Evolutionary conservation across 2,329 filamentous ascomycete species (phyloP).

Genomic region (Colletotrichum tropicale): DNA sequence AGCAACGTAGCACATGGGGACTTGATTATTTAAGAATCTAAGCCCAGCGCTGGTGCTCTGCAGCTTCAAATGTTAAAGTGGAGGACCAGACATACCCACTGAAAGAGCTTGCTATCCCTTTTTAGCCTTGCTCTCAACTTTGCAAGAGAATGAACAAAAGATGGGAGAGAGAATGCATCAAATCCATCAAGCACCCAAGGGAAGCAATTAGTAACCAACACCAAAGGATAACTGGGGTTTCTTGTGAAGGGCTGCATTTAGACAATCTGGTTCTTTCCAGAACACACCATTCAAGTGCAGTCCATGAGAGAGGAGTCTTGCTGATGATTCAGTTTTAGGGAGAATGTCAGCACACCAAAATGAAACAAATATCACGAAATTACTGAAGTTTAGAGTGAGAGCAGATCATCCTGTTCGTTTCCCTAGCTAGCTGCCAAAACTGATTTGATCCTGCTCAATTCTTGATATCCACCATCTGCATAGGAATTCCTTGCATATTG

Average conservation of each 20-base stretch:
- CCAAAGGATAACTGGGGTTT: not conserved
- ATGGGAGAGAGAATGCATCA: not conserved
- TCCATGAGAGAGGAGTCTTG: not conserved
- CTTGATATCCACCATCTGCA: not conserved
- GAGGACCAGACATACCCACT: not conserved
- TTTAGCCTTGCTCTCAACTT: constrained; percentile 21
- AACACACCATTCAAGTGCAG: not conserved
- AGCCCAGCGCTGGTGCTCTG: not conserved
- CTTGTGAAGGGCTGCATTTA: not conserved
- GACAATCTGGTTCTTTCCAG: not conserved
- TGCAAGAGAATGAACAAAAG: not conserved
- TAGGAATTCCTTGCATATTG: not conserved
- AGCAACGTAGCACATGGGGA: not conserved
- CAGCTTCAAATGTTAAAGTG: not conserved
- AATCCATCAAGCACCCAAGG: not conserved
- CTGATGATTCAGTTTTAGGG: not conserved
- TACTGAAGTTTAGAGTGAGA: not conserved
- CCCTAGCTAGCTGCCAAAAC: not conserved
- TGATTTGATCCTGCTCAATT: not conserved
- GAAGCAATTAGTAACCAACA: not conserved
- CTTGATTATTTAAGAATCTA: constrained; percentile 9
- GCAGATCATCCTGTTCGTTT: not conserved
- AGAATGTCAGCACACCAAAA: not conserved
- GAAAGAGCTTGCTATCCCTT: not conserved
- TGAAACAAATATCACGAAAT: not conserved